Conservation (phyloP, 1,284 basidiomycete species). For the Ganoderma sp. region DNA sequence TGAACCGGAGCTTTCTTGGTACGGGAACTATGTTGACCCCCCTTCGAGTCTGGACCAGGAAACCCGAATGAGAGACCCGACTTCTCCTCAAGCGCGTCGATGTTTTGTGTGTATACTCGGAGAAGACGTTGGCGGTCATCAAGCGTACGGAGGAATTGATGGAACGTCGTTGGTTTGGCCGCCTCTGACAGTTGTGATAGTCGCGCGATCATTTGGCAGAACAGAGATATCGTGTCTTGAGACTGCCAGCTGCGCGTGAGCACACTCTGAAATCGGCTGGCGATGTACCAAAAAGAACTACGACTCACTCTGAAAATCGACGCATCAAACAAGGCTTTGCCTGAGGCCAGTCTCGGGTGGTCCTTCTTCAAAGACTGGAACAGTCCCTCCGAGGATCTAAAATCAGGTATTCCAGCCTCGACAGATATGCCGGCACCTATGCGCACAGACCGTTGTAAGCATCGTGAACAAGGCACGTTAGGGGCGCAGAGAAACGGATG, state of each 20-base stretch:
- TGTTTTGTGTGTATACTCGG: too few species aligned
- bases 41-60: conserved; percentile 63
- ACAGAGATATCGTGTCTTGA: conserved; percentile 76
- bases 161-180: too few species aligned
- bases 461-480: conserved; percentile 14
- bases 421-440: conserved; percentile 92
- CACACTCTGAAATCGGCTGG: too few species aligned
- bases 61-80: conserved; percentile 83
- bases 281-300: neutral
- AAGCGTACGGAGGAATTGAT: too few species aligned
- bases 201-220: conserved; percentile 59
- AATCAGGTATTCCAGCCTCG: conserved; percentile 91
- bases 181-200: too few species aligned
- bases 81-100: conserved; percentile 46
- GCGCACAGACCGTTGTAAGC: too few species aligned
- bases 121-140: too few species aligned
- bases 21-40: conserved; percentile 51
- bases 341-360: conserved; percentile 66
- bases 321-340: conserved; percentile 92
- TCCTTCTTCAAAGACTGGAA: conserved; percentile 56
- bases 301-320: conserved; percentile 83
- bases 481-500: conserved; percentile 7
- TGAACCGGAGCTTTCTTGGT: conserved; percentile 31
- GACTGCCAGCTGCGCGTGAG: conserved; percentile 49
- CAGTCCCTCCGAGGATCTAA: conserved; percentile 83